These are phyloP conservation scores for Claviceps sp. DNA, from an alignment of 2,329 filamentous ascomycete species.

Conservation along the genomic window DNA sequence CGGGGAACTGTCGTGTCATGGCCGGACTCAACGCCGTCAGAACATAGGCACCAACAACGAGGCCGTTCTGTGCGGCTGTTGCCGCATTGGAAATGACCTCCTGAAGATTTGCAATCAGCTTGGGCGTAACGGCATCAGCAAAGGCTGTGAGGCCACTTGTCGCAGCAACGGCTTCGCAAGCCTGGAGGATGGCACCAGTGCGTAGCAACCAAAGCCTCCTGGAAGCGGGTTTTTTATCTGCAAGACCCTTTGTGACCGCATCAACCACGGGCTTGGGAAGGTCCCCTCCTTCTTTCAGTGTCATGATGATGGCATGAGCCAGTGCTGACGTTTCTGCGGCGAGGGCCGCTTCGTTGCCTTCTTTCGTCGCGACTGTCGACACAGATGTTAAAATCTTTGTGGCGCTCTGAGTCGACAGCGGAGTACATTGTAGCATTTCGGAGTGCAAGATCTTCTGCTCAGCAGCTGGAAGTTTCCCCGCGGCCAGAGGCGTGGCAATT, in stretches of 20 bases:
- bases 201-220: conserved; percentile 71
- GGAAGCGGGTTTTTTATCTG: conserved; percentile 69
- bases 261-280: conserved; percentile 56
- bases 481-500: conserved; percentile 64
- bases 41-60: conserved; percentile 69
- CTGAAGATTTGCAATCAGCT: conserved; percentile 56
- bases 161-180: conserved; percentile 30
- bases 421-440: conserved; percentile 59
- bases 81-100: conserved; percentile 70
- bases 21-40: conserved; percentile 50
- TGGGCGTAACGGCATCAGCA: conserved; percentile 36
- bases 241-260: conserved; percentile 64
- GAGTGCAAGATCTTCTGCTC: conserved; percentile 77
- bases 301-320: conserved; percentile 46
- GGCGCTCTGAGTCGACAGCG: conserved; percentile 47
- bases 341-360: conserved; percentile 77
- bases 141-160: conserved; percentile 36
- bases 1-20: conserved; percentile 40
- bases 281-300: conserved; percentile 46
- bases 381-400: conserved; percentile 54
- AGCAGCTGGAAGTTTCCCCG: conserved; percentile 67
- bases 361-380: conserved; percentile 59
- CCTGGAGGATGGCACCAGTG: conserved; percentile 56
- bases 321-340: conserved; percentile 62
- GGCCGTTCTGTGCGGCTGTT: conserved; percentile 65